Conservation (phyloP, 78 protist species). For the Planoprotostelium fungivorum region DNA sequence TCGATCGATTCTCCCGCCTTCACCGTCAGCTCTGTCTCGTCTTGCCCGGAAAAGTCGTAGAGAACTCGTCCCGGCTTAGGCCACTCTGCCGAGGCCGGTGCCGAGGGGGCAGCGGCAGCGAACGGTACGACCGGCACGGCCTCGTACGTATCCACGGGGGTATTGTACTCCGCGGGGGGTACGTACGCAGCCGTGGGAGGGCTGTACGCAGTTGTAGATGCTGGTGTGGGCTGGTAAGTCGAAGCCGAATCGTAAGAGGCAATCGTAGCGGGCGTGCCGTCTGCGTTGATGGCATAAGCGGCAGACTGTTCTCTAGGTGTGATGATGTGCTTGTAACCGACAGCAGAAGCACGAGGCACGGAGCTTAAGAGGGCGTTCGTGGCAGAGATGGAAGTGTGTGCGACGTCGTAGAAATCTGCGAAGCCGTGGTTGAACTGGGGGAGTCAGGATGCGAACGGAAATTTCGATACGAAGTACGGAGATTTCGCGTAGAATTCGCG, state of each 20-base stretch:
- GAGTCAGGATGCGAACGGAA: too few species aligned
- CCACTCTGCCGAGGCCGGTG: background rate
- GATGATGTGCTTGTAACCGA: background rate
- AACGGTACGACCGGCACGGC: background rate
- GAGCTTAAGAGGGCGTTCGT: background rate
- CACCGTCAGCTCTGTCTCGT: conserved; percentile 48
- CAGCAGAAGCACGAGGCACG: background rate
- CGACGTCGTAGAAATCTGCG: background rate
- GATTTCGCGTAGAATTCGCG: background rate
- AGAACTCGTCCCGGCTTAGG: conserved; percentile 19
- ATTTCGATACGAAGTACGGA: background rate
- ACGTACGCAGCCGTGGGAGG: too few species aligned
- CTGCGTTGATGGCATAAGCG: background rate
- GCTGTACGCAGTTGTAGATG: background rate
- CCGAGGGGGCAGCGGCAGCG: background rate
- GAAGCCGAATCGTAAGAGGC: background rate
- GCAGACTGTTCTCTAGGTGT: background rate
- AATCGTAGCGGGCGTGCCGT: background rate
- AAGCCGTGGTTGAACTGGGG: background rate
- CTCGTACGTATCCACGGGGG: background rate
- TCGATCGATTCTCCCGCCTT: conserved; percentile 72
- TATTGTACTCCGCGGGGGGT: too few species aligned
- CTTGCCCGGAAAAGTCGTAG: conserved; percentile 50
- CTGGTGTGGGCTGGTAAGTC: background rate
- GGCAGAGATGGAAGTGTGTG: background rate